Conservation (phyloP, 2,329 filamentous ascomycete species). For the Emergomyces orientalis region DNA sequence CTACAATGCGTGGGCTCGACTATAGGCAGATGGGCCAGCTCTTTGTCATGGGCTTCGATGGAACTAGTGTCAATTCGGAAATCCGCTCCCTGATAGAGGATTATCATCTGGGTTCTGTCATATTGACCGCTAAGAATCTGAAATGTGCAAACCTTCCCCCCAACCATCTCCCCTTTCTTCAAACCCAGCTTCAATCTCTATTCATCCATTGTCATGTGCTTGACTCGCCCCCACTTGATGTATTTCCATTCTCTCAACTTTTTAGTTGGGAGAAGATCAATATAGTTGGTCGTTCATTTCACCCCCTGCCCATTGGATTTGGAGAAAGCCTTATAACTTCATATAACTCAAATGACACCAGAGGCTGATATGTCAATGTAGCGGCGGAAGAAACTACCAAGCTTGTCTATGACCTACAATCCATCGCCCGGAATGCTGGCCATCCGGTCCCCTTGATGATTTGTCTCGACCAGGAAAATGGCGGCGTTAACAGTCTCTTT, state of each 20-base stretch:
- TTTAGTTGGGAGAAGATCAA: not conserved
- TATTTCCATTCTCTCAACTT: not conserved
- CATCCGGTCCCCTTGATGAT: conserved; percentile 85
- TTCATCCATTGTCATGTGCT: conserved; percentile 6
- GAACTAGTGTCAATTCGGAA: conserved; percentile 52
- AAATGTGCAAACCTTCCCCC: conserved; percentile 48
- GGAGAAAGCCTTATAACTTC: not conserved
- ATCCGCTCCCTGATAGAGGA: conserved; percentile 55
- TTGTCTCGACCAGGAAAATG: conserved; percentile 93
- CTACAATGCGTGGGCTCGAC: conserved; percentile 63
- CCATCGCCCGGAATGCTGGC: conserved; percentile 79
- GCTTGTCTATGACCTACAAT: conserved; percentile 84
- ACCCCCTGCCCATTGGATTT: not conserved
- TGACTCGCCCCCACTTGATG: not conserved
- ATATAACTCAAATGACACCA: not conserved
- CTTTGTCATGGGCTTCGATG: conserved; percentile 61
- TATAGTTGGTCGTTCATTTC: not conserved
- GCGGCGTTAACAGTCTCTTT: conserved; percentile 91
- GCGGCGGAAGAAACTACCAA: conserved; percentile 83
- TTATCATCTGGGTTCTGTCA: conserved; percentile 75
- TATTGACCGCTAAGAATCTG: conserved; percentile 56
- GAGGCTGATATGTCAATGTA: conserved; percentile 38
- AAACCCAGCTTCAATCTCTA: conserved; percentile 2
- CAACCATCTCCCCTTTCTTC: conserved; percentile 27
- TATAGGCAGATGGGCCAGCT: conserved; percentile 47